Evolutionary conservation across 2,329 filamentous ascomycete species (phyloP).

Genomic region (Pyricularia grisea): DNA sequence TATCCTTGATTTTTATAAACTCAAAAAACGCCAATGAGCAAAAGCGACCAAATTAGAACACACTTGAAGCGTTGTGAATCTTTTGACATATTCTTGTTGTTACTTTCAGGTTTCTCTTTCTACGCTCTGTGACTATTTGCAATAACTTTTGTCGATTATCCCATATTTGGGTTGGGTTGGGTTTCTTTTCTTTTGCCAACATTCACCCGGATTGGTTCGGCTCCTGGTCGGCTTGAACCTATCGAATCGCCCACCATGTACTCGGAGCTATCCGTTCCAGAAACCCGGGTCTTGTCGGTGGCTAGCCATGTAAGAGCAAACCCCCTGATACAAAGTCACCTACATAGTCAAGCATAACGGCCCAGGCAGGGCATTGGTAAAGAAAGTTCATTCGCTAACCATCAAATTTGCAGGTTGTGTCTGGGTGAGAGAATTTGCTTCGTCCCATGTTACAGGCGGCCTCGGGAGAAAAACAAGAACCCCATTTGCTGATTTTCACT

Average conservation of each 20-base stretch:
- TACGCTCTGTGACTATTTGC: background rate
- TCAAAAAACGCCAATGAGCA: background rate
- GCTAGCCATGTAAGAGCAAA: slow-evolving; percentile 80
- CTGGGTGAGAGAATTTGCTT: slow-evolving; percentile 52
- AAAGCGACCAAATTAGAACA: background rate
- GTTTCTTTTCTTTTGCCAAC: background rate
- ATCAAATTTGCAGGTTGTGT: slow-evolving; percentile 48
- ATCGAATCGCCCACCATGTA: background rate
- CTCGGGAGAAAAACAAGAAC: background rate
- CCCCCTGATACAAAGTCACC: background rate
- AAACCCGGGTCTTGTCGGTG: slow-evolving; percentile 69
- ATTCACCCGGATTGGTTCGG: background rate
- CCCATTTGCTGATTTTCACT: slow-evolving; percentile 5
- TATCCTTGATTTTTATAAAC: background rate
- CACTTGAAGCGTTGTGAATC: background rate
- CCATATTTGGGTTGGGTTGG: background rate
- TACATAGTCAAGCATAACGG: background rate
- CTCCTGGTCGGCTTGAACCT: background rate
- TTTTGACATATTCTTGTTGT: background rate
- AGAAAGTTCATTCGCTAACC: background rate
- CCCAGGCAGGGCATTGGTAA: background rate
- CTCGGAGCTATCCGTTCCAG: slow-evolving; percentile 28
- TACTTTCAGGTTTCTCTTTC: background rate
- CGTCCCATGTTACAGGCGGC: slow-evolving; percentile 8
- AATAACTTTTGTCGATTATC: background rate